Conservation (phyloP, 73 alveolate species). For the Paramecium primaurelia region DNA sequence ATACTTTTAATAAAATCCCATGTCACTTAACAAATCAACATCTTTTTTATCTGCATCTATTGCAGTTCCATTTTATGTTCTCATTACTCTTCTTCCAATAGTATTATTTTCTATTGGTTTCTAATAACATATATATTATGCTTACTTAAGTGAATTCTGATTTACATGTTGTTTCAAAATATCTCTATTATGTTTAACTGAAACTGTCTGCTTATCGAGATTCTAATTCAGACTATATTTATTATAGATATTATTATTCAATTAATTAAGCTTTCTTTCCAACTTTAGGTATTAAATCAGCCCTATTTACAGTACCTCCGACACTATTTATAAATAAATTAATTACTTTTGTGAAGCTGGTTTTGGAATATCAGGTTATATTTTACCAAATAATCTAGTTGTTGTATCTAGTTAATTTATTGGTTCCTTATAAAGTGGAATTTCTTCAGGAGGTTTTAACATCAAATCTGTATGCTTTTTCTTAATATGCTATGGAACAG, state of each 20-base stretch:
- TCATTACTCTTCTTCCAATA: conserved; percentile 78
- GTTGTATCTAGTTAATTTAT: neutral
- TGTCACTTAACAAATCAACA: conserved; percentile 57
- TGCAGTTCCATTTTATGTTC: conserved; percentile 68
- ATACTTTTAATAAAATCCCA: conserved; percentile 48
- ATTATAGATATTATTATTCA: conserved; percentile 50
- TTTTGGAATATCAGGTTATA: conserved; percentile 32
- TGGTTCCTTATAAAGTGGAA: neutral
- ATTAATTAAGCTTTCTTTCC: conserved; percentile 61
- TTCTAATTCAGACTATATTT: conserved; percentile 57
- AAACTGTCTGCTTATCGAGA: conserved; percentile 64
- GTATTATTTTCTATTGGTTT: conserved; percentile 65
- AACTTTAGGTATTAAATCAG: conserved; percentile 70
- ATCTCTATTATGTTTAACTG: conserved; percentile 62
- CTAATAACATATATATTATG: neutral
- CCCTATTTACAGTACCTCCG: conserved; percentile 68
- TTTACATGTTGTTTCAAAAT: conserved; percentile 74
- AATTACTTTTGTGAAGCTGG: conserved; percentile 25
- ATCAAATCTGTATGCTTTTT: conserved; percentile 33
- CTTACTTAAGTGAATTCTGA: conserved; percentile 52
- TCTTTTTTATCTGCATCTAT: conserved; percentile 46
- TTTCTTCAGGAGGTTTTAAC: conserved; percentile 14
- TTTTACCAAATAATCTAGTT: conserved; percentile 23
- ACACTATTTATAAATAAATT: neutral
- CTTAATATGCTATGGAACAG: neutral